These are phyloP conservation scores for Hemisphaericaspora xylofermentans DNA, from an alignment of 1,139 yeast species.

Conservation along the genomic window DNA sequence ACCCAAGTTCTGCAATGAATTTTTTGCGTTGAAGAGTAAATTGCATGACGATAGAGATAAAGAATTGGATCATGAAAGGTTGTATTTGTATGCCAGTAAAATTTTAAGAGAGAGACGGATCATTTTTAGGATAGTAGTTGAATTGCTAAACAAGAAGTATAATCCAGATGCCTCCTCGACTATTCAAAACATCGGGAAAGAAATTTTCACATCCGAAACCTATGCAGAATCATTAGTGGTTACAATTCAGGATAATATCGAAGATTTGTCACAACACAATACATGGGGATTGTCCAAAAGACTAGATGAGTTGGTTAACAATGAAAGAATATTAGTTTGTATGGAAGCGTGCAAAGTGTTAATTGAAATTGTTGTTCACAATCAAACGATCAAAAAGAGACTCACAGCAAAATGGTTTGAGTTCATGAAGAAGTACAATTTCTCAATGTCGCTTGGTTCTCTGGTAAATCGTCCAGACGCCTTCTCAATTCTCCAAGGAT, in stretches of 20 bases:
- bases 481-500: conserved; percentile 42
- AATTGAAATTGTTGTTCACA: conserved; percentile 36
- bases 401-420: conserved; percentile 56
- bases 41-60: conserved; percentile 38
- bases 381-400: conserved; percentile 30
- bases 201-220: conserved; percentile 29
- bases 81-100: conserved; percentile 30
- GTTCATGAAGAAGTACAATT: conserved; percentile 45
- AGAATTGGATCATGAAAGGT: conserved; percentile 28
- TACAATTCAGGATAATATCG: conserved; percentile 7
- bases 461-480: conserved; percentile 32
- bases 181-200: conserved; percentile 41
- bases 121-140: conserved; percentile 38
- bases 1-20: conserved; percentile 17
- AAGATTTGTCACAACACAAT: not conserved
- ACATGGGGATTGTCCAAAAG: conserved; percentile 17
- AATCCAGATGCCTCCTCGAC: conserved; percentile 28
- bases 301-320: conserved; percentile 25
- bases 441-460: conserved; percentile 31
- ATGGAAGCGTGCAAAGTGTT: conserved; percentile 46
- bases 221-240: conserved; percentile 27
- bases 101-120: conserved; percentile 49
- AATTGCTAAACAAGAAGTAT: conserved; percentile 37
- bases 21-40: conserved; percentile 30
- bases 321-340: conserved; percentile 38